These are phyloP conservation scores for Cytidiella melzeri DNA, from an alignment of 768 basidiomycete species.

Conservation along the genomic window DNA sequence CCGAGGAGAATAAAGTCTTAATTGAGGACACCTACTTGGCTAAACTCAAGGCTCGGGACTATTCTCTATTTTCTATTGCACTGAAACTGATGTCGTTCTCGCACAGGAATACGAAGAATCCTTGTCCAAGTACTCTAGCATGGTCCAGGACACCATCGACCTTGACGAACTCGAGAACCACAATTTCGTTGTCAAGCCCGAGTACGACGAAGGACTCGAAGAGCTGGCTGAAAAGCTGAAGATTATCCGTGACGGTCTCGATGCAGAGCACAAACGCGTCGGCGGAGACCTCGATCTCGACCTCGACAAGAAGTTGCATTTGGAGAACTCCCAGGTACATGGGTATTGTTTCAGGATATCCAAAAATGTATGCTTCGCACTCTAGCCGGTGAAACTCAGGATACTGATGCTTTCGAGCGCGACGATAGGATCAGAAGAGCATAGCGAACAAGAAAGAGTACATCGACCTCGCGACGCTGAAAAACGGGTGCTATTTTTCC, in stretches of 20 bases:
- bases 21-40: constrained; percentile 64
- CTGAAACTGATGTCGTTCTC: neutral
- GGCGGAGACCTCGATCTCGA: constrained; percentile 73
- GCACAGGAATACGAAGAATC: constrained; percentile 54
- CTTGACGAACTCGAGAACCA: constrained; percentile 79
- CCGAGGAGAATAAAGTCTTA: constrained; percentile 44
- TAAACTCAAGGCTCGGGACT: constrained; percentile 55
- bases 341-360: constrained; percentile 93
- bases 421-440: constrained; percentile 69
- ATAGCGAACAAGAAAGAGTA: constrained; percentile 62
- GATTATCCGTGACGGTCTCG: constrained; percentile 70
- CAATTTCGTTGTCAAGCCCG: constrained; percentile 87
- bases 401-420: neutral
- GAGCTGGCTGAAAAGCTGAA: constrained; percentile 62
- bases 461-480: constrained; percentile 78
- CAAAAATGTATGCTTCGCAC: constrained; percentile 59
- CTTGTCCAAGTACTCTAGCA: constrained; percentile 77
- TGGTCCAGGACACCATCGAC: constrained; percentile 96
- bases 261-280: constrained; percentile 69
- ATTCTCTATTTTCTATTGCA: too few relatives aligned
- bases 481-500: constrained; percentile 85
- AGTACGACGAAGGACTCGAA: constrained; percentile 76
- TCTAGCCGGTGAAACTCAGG: too few relatives aligned
- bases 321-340: constrained; percentile 85
- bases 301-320: constrained; percentile 90